Conservation (phyloP, 2,329 filamentous ascomycete species). For the Aspergillus unguis region DNA sequence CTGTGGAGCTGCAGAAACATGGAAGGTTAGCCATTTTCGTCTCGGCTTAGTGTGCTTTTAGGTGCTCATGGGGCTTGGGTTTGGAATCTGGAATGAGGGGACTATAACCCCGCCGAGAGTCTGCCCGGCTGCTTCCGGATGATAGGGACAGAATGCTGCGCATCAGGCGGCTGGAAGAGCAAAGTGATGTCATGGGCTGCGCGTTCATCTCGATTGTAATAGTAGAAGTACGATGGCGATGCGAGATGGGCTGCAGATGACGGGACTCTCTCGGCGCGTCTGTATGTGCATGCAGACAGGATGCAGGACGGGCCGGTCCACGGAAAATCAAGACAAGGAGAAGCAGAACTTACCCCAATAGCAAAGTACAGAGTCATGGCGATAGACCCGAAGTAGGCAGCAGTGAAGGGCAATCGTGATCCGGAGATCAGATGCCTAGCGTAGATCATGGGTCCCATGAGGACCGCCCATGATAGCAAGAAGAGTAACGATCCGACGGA, state of each 20-base stretch:
- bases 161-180: conserved; percentile 3
- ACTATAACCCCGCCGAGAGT: background rate
- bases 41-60: background rate
- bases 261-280: background rate
- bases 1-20: conserved; percentile 64
- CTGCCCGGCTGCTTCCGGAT: conserved; percentile 7
- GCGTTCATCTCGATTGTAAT: background rate
- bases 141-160: background rate
- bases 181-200: conserved; percentile 14
- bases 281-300: conserved; percentile 3
- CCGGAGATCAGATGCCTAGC: conserved; percentile 78
- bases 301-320: conserved; percentile 2
- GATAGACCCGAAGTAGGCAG: conserved; percentile 92
- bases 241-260: background rate
- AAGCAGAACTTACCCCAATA: conserved; percentile 69
- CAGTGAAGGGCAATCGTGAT: conserved; percentile 84
- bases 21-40: conserved; percentile 20
- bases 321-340: conserved; percentile 8
- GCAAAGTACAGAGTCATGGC: conserved; percentile 86
- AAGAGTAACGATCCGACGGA: conserved; percentile 88
- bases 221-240: background rate
- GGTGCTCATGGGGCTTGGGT: background rate
- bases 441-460: conserved; percentile 89
- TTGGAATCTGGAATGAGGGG: too few relatives aligned
- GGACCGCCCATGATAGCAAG: conserved; percentile 83